phyloP scores from a whole-genome alignment of 352 stramenopile species.

The Globisporangium perplexum region DNA sequence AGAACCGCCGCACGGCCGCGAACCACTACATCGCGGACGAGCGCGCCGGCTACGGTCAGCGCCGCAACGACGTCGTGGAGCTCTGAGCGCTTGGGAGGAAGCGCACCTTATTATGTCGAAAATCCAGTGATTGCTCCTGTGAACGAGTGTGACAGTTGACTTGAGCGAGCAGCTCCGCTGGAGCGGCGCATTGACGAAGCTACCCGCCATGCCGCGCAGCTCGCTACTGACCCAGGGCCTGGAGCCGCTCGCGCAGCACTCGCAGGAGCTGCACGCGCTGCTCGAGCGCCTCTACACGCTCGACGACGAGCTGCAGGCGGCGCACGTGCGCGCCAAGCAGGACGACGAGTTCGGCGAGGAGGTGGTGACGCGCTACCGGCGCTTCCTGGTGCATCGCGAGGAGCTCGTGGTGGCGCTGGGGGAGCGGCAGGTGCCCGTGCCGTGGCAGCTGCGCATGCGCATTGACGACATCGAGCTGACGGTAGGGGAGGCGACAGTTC shows the following conservation, averaged over 20 bases:
- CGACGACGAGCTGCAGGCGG: slow-evolving; percentile 50
- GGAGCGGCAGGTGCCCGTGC: slow-evolving; percentile 31
- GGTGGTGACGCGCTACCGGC: slow-evolving; percentile 50
- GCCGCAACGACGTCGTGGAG: slow-evolving; percentile 56
- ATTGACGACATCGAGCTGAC: slow-evolving; percentile 81
- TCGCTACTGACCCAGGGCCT: slow-evolving; percentile 50
- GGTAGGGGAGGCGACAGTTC: slow-evolving; percentile 16
- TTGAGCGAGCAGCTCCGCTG: no score
- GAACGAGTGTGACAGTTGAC: not conserved
- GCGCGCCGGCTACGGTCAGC: slow-evolving; percentile 31
- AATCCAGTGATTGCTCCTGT: not conserved
- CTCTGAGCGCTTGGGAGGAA: no score
- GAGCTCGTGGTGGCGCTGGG: slow-evolving; percentile 44
- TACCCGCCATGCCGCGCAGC: slow-evolving; percentile 4
- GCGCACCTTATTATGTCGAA: not conserved
- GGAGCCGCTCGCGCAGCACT: slow-evolving; percentile 25
- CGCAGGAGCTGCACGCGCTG: slow-evolving; percentile 20
- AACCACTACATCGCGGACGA: slow-evolving; percentile 54
- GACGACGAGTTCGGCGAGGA: slow-evolving; percentile 60
- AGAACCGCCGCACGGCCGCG: slow-evolving; percentile 25
- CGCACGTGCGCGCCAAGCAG: slow-evolving; percentile 45
- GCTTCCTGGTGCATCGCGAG: slow-evolving; percentile 45
- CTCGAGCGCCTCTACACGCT: slow-evolving; percentile 37
- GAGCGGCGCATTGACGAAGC: not conserved
- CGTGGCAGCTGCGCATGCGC: slow-evolving; percentile 66